phyloP scores from a whole-genome alignment of 331 rosid genomes.

The Pyrus hybrid region DNA sequence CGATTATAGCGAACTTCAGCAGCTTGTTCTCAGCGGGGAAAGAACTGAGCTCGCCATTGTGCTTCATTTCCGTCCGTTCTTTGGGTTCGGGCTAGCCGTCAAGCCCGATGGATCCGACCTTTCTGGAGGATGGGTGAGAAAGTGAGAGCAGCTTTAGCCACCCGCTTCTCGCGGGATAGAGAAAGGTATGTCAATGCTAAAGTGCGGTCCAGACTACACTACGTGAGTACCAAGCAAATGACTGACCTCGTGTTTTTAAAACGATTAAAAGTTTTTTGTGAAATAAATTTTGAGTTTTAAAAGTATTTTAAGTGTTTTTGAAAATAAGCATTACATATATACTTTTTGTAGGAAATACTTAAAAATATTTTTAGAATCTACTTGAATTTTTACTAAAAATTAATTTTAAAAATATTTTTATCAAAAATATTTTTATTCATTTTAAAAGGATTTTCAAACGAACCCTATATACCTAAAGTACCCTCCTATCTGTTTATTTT shows the following conservation, averaged over 20 bases:
- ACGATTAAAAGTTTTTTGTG: too few relatives aligned
- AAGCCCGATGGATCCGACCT: too few relatives aligned
- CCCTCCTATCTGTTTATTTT: too few relatives aligned
- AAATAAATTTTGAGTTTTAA: too few relatives aligned
- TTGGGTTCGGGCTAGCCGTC: not conserved
- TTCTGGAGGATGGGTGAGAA: not conserved
- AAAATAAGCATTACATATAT: too few relatives aligned
- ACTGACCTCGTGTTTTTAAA: too few relatives aligned
- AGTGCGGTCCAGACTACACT: not conserved
- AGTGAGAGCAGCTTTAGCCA: not conserved
- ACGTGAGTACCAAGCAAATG: not conserved
- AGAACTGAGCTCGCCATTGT: conserved; percentile 13
- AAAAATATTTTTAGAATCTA: too few relatives aligned
- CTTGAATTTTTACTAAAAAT: too few relatives aligned
- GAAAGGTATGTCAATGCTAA: not conserved
- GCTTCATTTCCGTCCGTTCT: conserved; percentile 25
- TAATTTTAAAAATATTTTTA: too few relatives aligned
- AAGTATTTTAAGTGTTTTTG: too few relatives aligned
- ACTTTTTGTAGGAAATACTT: too few relatives aligned
- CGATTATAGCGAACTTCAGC: conserved; percentile 25
- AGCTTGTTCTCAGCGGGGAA: conserved; percentile 12
- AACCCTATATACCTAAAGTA: too few relatives aligned
- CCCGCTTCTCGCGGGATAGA: conserved; percentile 16
- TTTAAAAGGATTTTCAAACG: fast-evolving
- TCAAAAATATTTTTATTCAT: fast-evolving